These are phyloP conservation scores for Hypoxylon sp. DNA, from an alignment of 2,329 filamentous ascomycete species.

Conservation along the genomic window DNA sequence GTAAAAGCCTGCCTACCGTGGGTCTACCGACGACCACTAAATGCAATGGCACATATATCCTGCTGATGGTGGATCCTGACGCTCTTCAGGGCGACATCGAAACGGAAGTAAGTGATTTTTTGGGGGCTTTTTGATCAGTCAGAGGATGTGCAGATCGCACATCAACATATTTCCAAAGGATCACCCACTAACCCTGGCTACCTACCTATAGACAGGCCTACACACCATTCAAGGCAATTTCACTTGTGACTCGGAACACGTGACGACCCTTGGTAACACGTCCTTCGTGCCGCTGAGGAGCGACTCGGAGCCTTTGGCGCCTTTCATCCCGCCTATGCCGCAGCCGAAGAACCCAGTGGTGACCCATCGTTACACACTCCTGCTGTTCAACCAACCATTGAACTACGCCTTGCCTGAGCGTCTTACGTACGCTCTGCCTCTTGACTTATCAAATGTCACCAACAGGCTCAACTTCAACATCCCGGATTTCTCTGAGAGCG, in stretches of 20 bases:
- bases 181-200: constrained; percentile 4
- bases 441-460: constrained; percentile 16
- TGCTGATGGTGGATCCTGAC: constrained; percentile 20
- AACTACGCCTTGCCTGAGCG: constrained; percentile 10
- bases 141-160: not conserved
- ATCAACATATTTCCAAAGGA: not conserved
- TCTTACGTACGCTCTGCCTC: constrained; percentile 15
- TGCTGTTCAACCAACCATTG: constrained; percentile 17
- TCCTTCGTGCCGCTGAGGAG: constrained; percentile 13
- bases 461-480: constrained; percentile 22
- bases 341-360: constrained; percentile 14
- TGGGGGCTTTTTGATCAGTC: not conserved
- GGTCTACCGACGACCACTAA: constrained; percentile 9
- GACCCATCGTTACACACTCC: constrained; percentile 18
- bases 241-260: constrained; percentile 4
- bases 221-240: constrained; percentile 21
- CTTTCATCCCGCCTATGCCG: constrained; percentile 9
- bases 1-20: constrained; percentile 14
- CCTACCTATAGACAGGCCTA: constrained; percentile 14
- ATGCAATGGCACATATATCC: constrained; percentile 20
- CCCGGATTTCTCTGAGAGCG: constrained; percentile 12
- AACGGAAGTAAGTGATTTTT: constrained; percentile 14
- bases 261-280: constrained; percentile 10
- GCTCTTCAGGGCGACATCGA: constrained; percentile 20
- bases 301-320: constrained; percentile 12